Evolutionary conservation across 257 asterid genomes (phyloP).

Genomic region (Striga asiatica): DNA sequence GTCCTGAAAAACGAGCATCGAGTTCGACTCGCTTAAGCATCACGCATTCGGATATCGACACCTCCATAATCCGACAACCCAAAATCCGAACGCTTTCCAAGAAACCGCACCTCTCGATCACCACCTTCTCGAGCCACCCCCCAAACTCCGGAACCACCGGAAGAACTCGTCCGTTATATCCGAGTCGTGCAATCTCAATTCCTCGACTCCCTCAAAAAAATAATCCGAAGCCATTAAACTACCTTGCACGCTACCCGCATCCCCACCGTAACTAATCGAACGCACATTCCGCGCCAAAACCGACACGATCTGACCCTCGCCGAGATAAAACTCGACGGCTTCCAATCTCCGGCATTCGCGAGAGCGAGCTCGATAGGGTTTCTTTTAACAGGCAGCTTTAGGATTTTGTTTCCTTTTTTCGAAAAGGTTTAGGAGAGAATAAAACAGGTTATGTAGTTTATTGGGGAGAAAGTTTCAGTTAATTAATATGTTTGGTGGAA

Average conservation of each 20-base stretch:
- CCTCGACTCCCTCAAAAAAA: neutral
- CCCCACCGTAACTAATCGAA: neutral
- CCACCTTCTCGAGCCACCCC: neutral
- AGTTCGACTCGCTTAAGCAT: neutral
- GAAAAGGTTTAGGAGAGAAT: too few species aligned
- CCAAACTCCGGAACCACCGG: neutral
- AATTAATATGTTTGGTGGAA: too few species aligned
- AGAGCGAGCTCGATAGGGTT: too few species aligned
- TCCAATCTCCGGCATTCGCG: neutral
- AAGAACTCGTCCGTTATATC: neutral
- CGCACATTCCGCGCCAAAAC: constrained; percentile 9
- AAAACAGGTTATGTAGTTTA: too few species aligned
- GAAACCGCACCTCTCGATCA: neutral
- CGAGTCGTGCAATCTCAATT: neutral
- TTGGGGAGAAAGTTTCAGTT: too few species aligned
- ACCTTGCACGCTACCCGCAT: neutral
- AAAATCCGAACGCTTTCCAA: neutral
- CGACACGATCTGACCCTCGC: neutral
- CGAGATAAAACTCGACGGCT: constrained; percentile 1
- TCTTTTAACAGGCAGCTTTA: too few species aligned
- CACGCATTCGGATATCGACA: neutral
- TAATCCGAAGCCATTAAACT: neutral
- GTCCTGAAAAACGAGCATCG: neutral
- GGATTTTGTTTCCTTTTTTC: too few species aligned
- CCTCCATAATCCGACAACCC: neutral